These are phyloP conservation scores for Fagopyrum homotropicum DNA, from an alignment of 148 eudicot genomes.

Conservation along the genomic window DNA sequence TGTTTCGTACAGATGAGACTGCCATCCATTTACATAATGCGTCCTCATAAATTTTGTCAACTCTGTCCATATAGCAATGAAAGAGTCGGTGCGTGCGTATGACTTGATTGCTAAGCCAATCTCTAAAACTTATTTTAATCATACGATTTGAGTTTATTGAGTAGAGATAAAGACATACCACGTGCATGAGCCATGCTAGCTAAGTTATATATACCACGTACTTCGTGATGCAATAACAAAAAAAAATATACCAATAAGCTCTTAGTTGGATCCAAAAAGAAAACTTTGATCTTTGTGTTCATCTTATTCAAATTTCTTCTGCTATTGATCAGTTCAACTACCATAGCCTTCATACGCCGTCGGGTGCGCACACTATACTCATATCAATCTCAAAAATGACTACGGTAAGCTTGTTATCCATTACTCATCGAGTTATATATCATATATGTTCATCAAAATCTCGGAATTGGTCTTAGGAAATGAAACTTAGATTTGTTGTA, in stretches of 20 bases:
- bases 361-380: background rate
- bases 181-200: background rate
- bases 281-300: background rate
- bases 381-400: conserved; percentile 7
- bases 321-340: background rate
- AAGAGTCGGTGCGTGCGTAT: background rate
- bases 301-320: background rate
- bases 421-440: background rate
- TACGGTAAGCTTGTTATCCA: background rate
- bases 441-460: background rate
- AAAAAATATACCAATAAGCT: background rate
- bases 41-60: background rate
- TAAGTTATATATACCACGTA: background rate
- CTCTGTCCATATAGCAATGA: background rate
- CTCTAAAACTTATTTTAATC: too few species aligned
- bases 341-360: background rate
- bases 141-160: background rate
- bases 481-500: too few species aligned
- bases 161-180: conserved; percentile 7
- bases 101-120: background rate
- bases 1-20: too few species aligned
- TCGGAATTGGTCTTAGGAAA: too few species aligned
- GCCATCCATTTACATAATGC: background rate
- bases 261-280: background rate
- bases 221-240: background rate